These are phyloP conservation scores for Candida ascalaphidarum DNA, from an alignment of 805 yeast genomes.

Conservation along the genomic window DNA sequence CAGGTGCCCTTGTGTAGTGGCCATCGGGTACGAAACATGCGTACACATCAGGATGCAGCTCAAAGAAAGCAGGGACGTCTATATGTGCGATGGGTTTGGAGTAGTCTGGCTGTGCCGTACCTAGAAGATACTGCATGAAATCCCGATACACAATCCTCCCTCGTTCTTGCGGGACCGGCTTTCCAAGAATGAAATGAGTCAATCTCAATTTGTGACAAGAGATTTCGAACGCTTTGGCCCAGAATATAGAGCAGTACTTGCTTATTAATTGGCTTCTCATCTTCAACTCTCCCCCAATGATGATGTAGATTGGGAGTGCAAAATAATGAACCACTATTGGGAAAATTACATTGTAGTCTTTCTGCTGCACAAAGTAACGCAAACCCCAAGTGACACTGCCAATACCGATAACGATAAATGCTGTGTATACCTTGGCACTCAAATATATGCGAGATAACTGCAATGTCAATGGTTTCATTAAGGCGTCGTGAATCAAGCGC, in stretches of 20 bases:
- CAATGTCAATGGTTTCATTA: constrained; percentile 62
- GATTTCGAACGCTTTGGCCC: constrained; percentile 53
- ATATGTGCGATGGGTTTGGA: constrained; percentile 43
- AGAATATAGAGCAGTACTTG: constrained; percentile 40
- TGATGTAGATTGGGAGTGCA: constrained; percentile 1
- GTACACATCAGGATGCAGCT: constrained; percentile 27
- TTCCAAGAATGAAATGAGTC: constrained; percentile 72
- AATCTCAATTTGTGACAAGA: constrained; percentile 54
- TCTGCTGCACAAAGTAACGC: constrained; percentile 13
- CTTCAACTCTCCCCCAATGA: constrained; percentile 2
- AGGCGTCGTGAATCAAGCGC: constrained; percentile 77
- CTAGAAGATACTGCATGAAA: constrained; percentile 33
- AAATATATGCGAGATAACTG: constrained; percentile 68
- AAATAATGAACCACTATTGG: constrained; percentile 15
- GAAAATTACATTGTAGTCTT: constrained; percentile 12
- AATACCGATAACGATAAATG: constrained; percentile 66
- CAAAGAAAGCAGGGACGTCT: constrained; percentile 38
- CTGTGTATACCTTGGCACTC: constrained; percentile 67
- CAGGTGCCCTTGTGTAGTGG: constrained; percentile 76
- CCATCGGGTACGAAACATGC: constrained; percentile 79
- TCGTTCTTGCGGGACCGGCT: constrained; percentile 56
- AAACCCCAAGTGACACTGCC: constrained; percentile 54
- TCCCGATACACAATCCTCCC: constrained; percentile 58
- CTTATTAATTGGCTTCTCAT: constrained; percentile 1
- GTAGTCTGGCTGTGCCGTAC: constrained; percentile 43